A percentile compares a stretch with the other conserved stretches of the same genome.
Evolutionary conservation across 495 filamentous ascomycete species (phyloP).

Genomic region (Thermothielavioides terrestris): DNA sequence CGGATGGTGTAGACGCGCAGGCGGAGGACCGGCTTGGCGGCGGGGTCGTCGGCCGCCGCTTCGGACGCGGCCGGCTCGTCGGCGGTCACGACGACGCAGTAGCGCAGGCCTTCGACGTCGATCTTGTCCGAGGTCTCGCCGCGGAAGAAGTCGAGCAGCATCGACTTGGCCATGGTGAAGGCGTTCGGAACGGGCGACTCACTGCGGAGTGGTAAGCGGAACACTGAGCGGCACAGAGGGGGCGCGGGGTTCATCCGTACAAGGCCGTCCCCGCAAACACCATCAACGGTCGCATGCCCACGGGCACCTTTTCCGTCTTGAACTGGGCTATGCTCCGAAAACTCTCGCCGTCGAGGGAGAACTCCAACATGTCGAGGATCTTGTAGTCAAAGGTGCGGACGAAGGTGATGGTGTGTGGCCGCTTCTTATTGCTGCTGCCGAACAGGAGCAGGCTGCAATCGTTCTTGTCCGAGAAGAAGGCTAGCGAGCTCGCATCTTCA

Average conservation of each 20-base stretch:
- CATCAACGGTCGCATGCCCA: conserved; percentile 81
- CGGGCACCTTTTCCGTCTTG: conserved; percentile 69
- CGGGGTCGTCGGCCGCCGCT: conserved; percentile 33
- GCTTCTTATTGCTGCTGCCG: conserved; percentile 79
- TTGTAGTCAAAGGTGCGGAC: conserved; percentile 72
- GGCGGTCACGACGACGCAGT: conserved; percentile 70
- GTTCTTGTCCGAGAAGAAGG: conserved; percentile 94
- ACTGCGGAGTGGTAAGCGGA: conserved; percentile 13
- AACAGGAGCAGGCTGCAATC: conserved; percentile 68
- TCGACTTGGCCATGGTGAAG: conserved; percentile 75
- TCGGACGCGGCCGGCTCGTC: conserved; percentile 49
- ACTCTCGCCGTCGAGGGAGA: conserved; percentile 61
- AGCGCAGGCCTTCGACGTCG: conserved; percentile 90
- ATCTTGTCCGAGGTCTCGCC: conserved; percentile 58
- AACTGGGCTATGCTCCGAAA: conserved; percentile 64
- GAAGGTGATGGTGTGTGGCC: conserved; percentile 82
- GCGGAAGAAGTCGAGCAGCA: conserved; percentile 87
- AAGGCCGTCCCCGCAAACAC: conserved; percentile 77
- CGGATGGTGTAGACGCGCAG: conserved; percentile 74
- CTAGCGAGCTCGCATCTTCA: conserved; percentile 74
- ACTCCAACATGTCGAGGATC: conserved; percentile 87
- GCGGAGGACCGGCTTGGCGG: conserved; percentile 60
- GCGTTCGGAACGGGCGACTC: conserved; percentile 64
- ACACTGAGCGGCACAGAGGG: too few species aligned
- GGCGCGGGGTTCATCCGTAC: conserved; percentile 11